A percentile compares a stretch with the other conserved stretches of the same genome.
These are phyloP conservation scores for Podospora pseudocomata DNA, from an alignment of 495 filamentous ascomycete species.

Conservation along the genomic window DNA sequence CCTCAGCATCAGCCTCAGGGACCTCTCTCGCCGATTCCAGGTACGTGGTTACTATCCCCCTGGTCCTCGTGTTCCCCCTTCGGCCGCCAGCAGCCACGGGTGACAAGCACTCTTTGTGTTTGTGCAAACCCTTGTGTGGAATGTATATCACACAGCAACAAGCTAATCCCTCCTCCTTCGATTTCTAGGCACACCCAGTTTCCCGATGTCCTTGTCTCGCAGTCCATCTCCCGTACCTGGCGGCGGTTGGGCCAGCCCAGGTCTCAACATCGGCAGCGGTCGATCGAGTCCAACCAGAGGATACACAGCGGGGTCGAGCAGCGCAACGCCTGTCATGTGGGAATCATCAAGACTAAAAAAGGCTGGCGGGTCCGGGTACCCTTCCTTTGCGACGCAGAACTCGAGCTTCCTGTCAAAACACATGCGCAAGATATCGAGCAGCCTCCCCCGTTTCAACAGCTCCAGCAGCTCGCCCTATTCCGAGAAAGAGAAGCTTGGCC, in stretches of 20 bases:
- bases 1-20: constrained; percentile 36
- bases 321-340: constrained; percentile 66
- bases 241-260: constrained; percentile 85
- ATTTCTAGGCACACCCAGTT: constrained; percentile 42
- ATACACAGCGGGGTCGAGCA: constrained; percentile 44
- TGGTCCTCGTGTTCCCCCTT: constrained; percentile 15
- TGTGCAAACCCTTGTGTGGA: constrained; percentile 1
- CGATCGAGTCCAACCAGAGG: constrained; percentile 58
- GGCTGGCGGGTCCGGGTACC: constrained; percentile 62
- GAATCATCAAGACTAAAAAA: constrained; percentile 76
- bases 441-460: constrained; percentile 65
- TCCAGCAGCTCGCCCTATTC: constrained; percentile 44
- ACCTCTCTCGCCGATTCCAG: constrained; percentile 40
- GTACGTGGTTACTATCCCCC: constrained; percentile 30
- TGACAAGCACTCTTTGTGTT: constrained; percentile 1
- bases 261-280: constrained; percentile 66
- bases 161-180: constrained; percentile 17
- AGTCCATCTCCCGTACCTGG: constrained; percentile 77
- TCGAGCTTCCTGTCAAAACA: constrained; percentile 76
- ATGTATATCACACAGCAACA: constrained; percentile 6
- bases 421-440: constrained; percentile 68
- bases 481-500: constrained; percentile 74
- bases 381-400: constrained; percentile 77
- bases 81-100: constrained; percentile 10
- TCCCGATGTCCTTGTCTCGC: constrained; percentile 74